Conservation (phyloP, 2,329 filamentous ascomycete species). For the Ophiocordyceps sinensis region DNA sequence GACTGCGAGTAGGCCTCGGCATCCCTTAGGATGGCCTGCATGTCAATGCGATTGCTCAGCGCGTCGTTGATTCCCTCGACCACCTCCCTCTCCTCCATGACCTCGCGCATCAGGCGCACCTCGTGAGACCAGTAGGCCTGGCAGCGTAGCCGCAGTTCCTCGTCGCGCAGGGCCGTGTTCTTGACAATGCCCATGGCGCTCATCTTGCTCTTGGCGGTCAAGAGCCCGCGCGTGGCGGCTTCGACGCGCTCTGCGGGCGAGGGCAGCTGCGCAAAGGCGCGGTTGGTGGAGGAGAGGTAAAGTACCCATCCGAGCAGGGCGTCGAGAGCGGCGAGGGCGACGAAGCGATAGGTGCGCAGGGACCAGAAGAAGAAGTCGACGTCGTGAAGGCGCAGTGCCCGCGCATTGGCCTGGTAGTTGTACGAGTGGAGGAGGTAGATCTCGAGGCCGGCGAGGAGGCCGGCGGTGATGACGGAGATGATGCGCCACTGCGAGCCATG, state of each 20-base stretch:
- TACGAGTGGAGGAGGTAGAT: slow-evolving; percentile 51
- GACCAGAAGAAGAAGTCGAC: slow-evolving; percentile 61
- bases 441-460: slow-evolving; percentile 47
- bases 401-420: slow-evolving; percentile 48
- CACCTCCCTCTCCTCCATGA: slow-evolving; percentile 68
- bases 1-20: slow-evolving; percentile 46
- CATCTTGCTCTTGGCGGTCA: slow-evolving; percentile 48
- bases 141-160: slow-evolving; percentile 48
- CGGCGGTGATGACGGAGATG: slow-evolving; percentile 48
- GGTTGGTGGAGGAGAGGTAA: slow-evolving; percentile 66
- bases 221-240: slow-evolving; percentile 37
- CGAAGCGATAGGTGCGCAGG: slow-evolving; percentile 44
- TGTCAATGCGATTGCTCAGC: slow-evolving; percentile 48
- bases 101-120: slow-evolving; percentile 53
- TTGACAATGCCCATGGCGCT: slow-evolving; percentile 60
- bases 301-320: slow-evolving; percentile 47
- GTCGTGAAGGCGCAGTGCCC: slow-evolving; percentile 45
- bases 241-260: slow-evolving; percentile 54
- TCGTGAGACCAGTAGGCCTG: slow-evolving; percentile 73
- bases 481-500: slow-evolving; percentile 56
- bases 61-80: slow-evolving; percentile 56
- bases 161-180: slow-evolving; percentile 67
- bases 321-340: slow-evolving; percentile 53
- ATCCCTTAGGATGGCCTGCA: slow-evolving; percentile 44
- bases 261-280: slow-evolving; percentile 53